Evolutionary conservation across 2,329 filamentous ascomycete species (phyloP).

Genomic region (Neobulgaria alba): DNA sequence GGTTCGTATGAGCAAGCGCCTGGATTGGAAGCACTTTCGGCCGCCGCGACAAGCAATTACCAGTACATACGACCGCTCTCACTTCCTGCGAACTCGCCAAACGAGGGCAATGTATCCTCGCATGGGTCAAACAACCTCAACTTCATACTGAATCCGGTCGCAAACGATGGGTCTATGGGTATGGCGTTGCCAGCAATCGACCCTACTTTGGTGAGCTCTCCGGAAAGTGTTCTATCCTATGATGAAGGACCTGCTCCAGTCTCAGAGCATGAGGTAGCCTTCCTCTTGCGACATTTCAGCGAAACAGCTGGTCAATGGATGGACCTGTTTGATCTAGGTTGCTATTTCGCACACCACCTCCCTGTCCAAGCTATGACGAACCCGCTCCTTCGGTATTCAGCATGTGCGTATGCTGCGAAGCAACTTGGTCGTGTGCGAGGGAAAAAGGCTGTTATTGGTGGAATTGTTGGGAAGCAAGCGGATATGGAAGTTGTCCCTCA

Average conservation of each 20-base stretch:
- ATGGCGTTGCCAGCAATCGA: constrained; percentile 36
- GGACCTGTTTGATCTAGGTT: constrained; percentile 46
- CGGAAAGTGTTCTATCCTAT: constrained; percentile 1
- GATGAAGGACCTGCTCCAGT: constrained; percentile 24
- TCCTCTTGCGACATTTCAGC: constrained; percentile 50
- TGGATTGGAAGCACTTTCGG: constrained; percentile 45
- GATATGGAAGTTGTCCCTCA: constrained; percentile 45
- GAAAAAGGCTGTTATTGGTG: constrained; percentile 40
- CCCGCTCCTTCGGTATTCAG: constrained; percentile 40
- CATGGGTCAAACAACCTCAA: constrained; percentile 39
- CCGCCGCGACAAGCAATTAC: constrained; percentile 38
- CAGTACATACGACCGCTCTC: constrained; percentile 26
- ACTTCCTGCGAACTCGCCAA: constrained; percentile 13
- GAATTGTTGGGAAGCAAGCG: constrained; percentile 38
- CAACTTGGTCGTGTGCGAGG: constrained; percentile 47
- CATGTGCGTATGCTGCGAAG: constrained; percentile 54
- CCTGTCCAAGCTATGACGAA: constrained; percentile 46
- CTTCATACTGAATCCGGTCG: constrained; percentile 42
- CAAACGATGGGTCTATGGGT: constrained; percentile 18
- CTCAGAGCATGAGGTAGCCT: constrained; percentile 48
- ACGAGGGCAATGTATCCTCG: constrained; percentile 15
- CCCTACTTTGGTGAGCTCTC: constrained; percentile 28
- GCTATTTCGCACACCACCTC: constrained; percentile 52
- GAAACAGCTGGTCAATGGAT: constrained; percentile 53
- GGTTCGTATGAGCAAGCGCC: constrained; percentile 33